A percentile compares a stretch with the other conserved stretches of the same genome.
phyloP scores from a whole-genome alignment of 2,329 filamentous ascomycete species.

The Coniochaeta prunicola region DNA sequence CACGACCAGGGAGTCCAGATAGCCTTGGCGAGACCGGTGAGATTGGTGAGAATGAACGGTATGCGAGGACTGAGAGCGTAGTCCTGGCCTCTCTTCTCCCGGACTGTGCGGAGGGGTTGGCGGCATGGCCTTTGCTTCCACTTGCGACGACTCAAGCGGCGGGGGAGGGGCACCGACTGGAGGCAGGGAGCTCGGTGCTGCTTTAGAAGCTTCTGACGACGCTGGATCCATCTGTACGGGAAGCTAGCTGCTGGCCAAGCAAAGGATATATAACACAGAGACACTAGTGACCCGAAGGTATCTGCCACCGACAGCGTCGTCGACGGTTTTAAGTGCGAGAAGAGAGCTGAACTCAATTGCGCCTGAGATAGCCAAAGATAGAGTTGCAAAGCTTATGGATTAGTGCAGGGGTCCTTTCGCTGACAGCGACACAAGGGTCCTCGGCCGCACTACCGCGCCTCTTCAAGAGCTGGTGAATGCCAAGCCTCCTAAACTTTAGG shows the following conservation, averaged over 20 bases:
- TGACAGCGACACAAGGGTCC: background rate
- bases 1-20: background rate
- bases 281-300: background rate
- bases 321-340: background rate
- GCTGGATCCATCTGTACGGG: background rate
- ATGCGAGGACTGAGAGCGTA: background rate
- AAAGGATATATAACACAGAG: background rate
- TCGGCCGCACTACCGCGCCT: background rate
- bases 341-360: background rate
- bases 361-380: background rate
- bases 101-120: background rate
- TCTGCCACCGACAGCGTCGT: background rate
- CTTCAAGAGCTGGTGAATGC: background rate
- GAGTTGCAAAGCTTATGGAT: background rate
- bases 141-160: background rate
- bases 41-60: background rate
- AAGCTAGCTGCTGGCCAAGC: background rate
- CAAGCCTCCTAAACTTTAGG: background rate
- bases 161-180: background rate
- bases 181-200: background rate
- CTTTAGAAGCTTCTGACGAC: background rate
- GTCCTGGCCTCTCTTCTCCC: background rate
- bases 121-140: background rate
- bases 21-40: background rate
- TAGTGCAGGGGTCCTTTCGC: background rate